Conservation (phyloP, 768 basidiomycete species). For the Floccularia luteovirens region DNA sequence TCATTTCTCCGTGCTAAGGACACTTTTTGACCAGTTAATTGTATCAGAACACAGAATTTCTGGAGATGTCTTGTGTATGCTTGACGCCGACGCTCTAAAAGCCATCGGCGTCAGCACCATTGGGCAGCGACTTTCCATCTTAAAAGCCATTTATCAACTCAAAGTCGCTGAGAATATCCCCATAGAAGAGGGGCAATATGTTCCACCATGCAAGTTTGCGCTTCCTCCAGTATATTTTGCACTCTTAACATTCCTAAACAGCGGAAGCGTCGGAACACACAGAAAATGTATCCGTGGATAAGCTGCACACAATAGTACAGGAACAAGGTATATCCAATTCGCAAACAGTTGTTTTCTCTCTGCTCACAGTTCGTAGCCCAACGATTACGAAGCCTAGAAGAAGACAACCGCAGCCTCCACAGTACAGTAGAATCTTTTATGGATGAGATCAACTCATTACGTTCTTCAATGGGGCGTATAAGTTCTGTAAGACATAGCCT, state of each 20-base stretch:
- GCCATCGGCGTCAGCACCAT: conserved; percentile 84
- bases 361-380: conserved; percentile 36
- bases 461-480: too few species aligned
- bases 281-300: conserved; percentile 51
- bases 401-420: conserved; percentile 68
- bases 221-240: conserved; percentile 1
- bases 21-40: conserved; percentile 7
- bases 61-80: conserved; percentile 80
- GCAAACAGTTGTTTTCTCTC: conserved; percentile 3
- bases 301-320: conserved; percentile 55
- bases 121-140: conserved; percentile 86
- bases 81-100: conserved; percentile 81
- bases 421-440: conserved; percentile 53
- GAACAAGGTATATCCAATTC: conserved; percentile 57
- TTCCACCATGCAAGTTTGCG: conserved; percentile 80
- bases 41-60: conserved; percentile 80
- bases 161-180: conserved; percentile 82
- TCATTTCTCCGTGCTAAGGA: conserved; percentile 1
- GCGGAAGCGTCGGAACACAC: conserved; percentile 22
- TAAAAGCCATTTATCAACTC: conserved; percentile 86
- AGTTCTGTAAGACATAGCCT: too few species aligned
- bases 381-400: conserved; percentile 62
- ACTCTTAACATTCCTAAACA: conserved; percentile 5
- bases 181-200: conserved; percentile 77
- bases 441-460: conserved; percentile 52